A percentile compares a stretch with the other conserved stretches of the same genome.
These are phyloP conservation scores for Yarrowia osloensis DNA, from an alignment of 805 yeast genomes.

Conservation along the genomic window DNA sequence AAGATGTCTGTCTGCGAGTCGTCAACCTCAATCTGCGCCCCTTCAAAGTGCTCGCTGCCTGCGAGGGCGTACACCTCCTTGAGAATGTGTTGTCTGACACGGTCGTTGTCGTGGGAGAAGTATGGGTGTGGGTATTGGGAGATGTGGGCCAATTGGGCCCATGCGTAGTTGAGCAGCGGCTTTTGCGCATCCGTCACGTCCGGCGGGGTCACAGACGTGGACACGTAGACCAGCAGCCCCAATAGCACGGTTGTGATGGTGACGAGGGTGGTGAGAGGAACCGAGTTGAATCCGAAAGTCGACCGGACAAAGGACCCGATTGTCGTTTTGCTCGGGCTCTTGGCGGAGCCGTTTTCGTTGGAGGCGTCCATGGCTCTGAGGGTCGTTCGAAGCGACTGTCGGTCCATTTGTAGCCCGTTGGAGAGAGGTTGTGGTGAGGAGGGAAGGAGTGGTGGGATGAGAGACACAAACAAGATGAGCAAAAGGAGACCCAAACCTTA, in stretches of 20 bases:
- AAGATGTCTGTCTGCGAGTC: conserved; percentile 50
- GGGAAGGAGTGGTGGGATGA: not conserved
- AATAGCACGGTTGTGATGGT: conserved; percentile 2
- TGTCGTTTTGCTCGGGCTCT: conserved; percentile 26
- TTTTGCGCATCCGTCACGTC: conserved; percentile 4
- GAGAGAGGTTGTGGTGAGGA: not conserved
- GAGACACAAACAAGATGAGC: not conserved
- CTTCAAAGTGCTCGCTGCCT: conserved; percentile 37
- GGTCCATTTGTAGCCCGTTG: conserved; percentile 31
- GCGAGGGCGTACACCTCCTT: conserved; percentile 48
- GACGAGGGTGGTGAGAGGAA: conserved; percentile 4
- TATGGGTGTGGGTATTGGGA: conserved; percentile 75
- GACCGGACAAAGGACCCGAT: conserved; percentile 5
- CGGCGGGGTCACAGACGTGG: conserved; percentile 4
- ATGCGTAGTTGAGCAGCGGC: conserved; percentile 44
- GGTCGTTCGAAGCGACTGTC: conserved; percentile 32
- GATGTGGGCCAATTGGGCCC: conserved; percentile 73
- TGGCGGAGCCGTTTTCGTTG: not conserved
- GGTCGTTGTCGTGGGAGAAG: conserved; percentile 72
- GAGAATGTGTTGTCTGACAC: conserved; percentile 67
- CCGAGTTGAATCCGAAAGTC: conserved; percentile 15
- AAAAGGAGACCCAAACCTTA: conserved; percentile 13
- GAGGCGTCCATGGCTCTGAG: conserved; percentile 19
- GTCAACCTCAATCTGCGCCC: conserved; percentile 46
- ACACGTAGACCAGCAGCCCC: conserved; percentile 7